These are phyloP conservation scores for Litchi chinensis DNA, from an alignment of 345 rosid genomes.

Conservation along the genomic window DNA sequence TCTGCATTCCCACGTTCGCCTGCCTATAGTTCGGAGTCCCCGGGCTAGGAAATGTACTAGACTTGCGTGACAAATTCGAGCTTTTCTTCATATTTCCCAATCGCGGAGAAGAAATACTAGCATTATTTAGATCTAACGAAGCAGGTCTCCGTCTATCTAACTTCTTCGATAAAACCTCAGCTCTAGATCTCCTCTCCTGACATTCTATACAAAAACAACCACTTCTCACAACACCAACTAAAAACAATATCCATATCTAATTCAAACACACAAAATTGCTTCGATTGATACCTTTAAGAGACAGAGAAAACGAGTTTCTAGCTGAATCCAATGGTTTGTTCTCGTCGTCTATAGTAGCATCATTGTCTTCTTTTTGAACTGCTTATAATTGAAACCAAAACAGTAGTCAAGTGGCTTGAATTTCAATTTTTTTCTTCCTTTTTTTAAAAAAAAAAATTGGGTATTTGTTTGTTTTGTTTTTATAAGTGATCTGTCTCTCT, in stretches of 20 bases:
- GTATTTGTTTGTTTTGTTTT: slow-evolving; percentile 16
- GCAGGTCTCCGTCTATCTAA: slow-evolving; percentile 68
- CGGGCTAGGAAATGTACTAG: slow-evolving; percentile 81
- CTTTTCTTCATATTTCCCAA: slow-evolving; percentile 54
- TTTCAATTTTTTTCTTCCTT: slow-evolving; percentile 15
- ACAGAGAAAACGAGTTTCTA: slow-evolving; percentile 83
- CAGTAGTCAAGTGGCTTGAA: slow-evolving; percentile 21
- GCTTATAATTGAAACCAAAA: slow-evolving; percentile 36
- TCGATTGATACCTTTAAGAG: slow-evolving; percentile 63
- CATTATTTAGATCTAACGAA: slow-evolving; percentile 78
- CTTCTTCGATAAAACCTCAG: slow-evolving; percentile 64
- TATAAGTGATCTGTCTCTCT: background rate
- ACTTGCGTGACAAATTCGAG: slow-evolving; percentile 50
- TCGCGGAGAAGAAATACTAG: slow-evolving; percentile 63
- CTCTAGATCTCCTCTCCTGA: slow-evolving; percentile 77
- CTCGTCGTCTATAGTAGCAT: slow-evolving; percentile 45
- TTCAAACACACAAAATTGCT: background rate
- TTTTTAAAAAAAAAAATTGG: no score
- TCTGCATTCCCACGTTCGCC: slow-evolving; percentile 63
- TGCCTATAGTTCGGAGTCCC: slow-evolving; percentile 76
- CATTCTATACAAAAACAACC: slow-evolving; percentile 49
- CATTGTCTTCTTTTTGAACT: slow-evolving; percentile 58
- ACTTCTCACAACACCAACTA: background rate
- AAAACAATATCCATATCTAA: background rate
- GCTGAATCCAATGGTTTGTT: slow-evolving; percentile 62